A percentile compares a stretch with the other conserved stretches of the same genome.
Conservation (phyloP, 1,284 basidiomycete genomes). For the Kwoniella shivajii region DNA sequence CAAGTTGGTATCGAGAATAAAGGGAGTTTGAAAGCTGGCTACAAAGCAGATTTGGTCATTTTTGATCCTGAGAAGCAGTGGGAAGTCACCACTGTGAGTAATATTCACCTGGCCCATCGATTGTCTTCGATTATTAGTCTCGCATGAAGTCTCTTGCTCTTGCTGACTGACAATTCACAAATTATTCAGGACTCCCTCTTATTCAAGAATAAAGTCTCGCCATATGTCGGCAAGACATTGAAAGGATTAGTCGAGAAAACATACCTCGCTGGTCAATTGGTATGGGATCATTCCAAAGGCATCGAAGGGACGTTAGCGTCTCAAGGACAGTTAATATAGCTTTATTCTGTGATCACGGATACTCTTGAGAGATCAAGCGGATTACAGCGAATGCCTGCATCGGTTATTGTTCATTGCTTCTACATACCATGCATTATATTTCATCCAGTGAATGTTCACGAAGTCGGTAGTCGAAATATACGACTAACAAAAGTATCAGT, state of each 20-base stretch:
- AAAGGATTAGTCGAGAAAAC: constrained; percentile 67
- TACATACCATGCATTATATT: no score
- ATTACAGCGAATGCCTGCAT: no score
- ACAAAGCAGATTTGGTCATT: constrained; percentile 80
- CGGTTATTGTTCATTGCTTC: no score
- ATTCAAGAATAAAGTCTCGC: constrained; percentile 91
- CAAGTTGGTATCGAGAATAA: constrained; percentile 76
- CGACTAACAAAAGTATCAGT: no score
- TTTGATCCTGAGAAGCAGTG: constrained; percentile 74
- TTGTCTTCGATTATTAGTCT: background rate
- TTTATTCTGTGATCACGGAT: no score
- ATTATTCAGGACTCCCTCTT: constrained; percentile 61
- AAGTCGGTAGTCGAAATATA: no score
- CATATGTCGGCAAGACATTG: constrained; percentile 75
- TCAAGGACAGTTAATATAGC: constrained; percentile 4
- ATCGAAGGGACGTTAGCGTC: background rate
- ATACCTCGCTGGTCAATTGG: constrained; percentile 70
- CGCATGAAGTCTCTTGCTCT: background rate
- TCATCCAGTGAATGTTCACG: no score
- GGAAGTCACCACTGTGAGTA: constrained; percentile 59
- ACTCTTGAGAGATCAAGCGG: no score
- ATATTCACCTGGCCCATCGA: background rate
- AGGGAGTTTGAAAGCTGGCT: constrained; percentile 70
- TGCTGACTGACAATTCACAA: background rate
- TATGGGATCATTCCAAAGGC: constrained; percentile 59